Evolutionary conservation across 352 stramenopile species (phyloP), one percentile per base, ranked within the genome.

Genomic region (Phytophthora litchii): DNA sequence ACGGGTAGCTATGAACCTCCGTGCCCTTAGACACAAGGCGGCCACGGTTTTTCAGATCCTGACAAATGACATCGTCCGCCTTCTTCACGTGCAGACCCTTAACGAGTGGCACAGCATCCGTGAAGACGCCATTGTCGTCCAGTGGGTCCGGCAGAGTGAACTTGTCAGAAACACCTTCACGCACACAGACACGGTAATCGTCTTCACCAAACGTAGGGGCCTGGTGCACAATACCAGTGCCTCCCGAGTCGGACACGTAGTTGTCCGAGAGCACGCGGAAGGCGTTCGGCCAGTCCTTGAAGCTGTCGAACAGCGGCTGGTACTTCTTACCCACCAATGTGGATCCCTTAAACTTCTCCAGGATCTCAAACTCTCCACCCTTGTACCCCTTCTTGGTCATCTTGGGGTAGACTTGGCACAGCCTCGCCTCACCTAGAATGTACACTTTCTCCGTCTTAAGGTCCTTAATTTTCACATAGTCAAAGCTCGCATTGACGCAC

Each of bases 131-230:
- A 70, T 99, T 98, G 46, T 91, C 88, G 74, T 99, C 97, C 8
- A 99, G 86, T 43, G 98, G 96, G 67, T 98, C 98, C 17, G 97
- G 97, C 40, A 99, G 65, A 19, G 79, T 80, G 46, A 97, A 97
- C 77, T 99, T 99, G 46, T 93, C 78, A 40, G 98, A 92, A 45
- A 99, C 86, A 20, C 88, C 91, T 59, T 99, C 78, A 32, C 89
- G 93, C 38, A 99, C 75, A 64, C 97, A 99, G 27, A 99, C 97
- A 41, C 97, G 95, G 86, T 99, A 99, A 97, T 99, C 98, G 72
- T 99, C 97, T 71, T 99, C 98, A 85, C 98, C 98, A 69, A 99
- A 99, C 5, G 96, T 98, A 3, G 98, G 97, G 7, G 97, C 96
- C 72, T 99, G 95, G 79, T 99, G 97, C 19, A 99, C 96, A 54